Conservation (phyloP, 2,329 filamentous ascomycete genomes). For the Trichophyton verrucosum region DNA sequence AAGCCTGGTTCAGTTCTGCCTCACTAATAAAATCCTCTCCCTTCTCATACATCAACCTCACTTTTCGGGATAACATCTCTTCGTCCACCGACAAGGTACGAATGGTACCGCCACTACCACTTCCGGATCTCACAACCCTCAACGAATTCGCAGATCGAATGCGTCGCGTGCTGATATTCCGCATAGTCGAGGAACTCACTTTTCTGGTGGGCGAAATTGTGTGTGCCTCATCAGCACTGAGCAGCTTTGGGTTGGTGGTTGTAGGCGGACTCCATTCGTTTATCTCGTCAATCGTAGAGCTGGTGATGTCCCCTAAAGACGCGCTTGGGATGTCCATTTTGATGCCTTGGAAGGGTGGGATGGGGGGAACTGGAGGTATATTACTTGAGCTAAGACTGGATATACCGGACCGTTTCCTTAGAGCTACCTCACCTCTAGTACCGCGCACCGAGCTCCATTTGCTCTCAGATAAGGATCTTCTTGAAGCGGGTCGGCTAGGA, state of each 20-base stretch:
- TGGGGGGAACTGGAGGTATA: conserved; percentile 17
- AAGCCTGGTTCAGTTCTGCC: conserved; percentile 26
- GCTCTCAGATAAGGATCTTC: conserved; percentile 28
- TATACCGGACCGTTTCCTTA: conserved; percentile 4
- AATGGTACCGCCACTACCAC: conserved; percentile 22
- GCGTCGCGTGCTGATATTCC: conserved; percentile 18
- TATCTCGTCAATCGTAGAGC: conserved; percentile 31
- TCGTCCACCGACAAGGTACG: conserved; percentile 52
- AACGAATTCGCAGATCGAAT: conserved; percentile 26
- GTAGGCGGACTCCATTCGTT: conserved; percentile 7
- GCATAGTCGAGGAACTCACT: conserved; percentile 11
- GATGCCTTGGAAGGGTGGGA: conserved; percentile 35
- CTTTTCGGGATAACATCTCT: conserved; percentile 49
- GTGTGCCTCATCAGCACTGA: not conserved
- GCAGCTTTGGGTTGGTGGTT: conserved; percentile 9
- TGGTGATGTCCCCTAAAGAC: conserved; percentile 41
- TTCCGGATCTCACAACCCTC: conserved; percentile 25
- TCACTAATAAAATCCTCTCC: conserved; percentile 44
- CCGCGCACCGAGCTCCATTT: conserved; percentile 29
- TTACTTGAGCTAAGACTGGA: conserved; percentile 7
- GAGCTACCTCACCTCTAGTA: conserved; percentile 23
- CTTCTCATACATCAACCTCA: conserved; percentile 52
- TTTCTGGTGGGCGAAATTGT: conserved; percentile 7
- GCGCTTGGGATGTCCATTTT: conserved; percentile 45
- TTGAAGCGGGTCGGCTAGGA: conserved; percentile 27